A percentile compares a stretch with the other conserved stretches of the same genome.
Conservation (phyloP, 164 flowering plant genomes). For the Cinnamomum micranthum region DNA sequence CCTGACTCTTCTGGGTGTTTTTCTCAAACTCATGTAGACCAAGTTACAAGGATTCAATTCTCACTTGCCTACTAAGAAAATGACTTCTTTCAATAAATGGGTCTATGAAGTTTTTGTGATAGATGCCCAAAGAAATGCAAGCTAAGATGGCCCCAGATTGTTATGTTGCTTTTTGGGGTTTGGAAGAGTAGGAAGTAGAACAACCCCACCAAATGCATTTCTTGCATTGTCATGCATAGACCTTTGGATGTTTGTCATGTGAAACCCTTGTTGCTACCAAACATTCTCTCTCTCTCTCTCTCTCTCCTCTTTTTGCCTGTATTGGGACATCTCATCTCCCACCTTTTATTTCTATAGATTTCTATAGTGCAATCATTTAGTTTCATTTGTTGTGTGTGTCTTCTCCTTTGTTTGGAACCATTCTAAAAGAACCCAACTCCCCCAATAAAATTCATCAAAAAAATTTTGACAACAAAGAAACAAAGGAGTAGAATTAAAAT, state of each 20-base stretch:
- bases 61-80: background rate
- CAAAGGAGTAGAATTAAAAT: no score
- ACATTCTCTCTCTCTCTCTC: background rate
- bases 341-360: background rate
- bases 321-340: background rate
- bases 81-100: background rate
- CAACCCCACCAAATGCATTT: constrained; percentile 2
- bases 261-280: background rate
- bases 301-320: background rate
- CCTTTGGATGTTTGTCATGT: background rate
- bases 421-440: background rate
- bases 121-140: background rate
- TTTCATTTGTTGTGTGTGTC: background rate
- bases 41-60: background rate
- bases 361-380: background rate
- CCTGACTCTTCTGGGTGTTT: no score
- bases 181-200: background rate
- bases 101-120: background rate
- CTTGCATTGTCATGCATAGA: background rate
- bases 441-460: background rate
- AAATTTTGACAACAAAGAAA: background rate
- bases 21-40: background rate
- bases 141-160: background rate
- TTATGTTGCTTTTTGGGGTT: background rate
- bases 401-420: background rate